Evolutionary conservation across 805 yeast species (phyloP), one percentile per base, ranked within the genome.

Genomic region (Starmerella powellii): DNA sequence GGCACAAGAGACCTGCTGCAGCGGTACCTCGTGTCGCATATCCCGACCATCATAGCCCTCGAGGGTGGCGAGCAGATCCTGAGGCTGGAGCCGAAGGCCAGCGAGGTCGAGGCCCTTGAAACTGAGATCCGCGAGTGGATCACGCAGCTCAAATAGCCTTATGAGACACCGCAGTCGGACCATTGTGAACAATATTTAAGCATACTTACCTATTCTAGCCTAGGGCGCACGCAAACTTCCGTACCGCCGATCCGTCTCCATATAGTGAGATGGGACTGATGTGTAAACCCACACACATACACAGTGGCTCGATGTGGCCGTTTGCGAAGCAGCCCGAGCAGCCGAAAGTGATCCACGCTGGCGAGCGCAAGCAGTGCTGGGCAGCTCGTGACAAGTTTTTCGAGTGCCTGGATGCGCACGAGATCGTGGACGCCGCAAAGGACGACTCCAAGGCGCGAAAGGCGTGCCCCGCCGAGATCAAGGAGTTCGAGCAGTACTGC

Each of bases 311-410:
- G 19, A 75, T 75, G 81, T 78, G 78, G 20, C 57, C 75, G 21
- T 75, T 74, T 67, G 24, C 61, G 57, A 16, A 42, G 44, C 17
- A 26, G 33, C 5, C 17, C 6, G 63, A 63, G 28, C 58, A 58
- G 40, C 80, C 80, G 28, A 67, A 41, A 28, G 56, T 54, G 27
- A 52, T 54, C 31, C 54, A 51, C 40, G 45, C 58, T 4, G 36
- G 42, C 21, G 74, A 77, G 51, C 73, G 97, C 50, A 71, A 74
- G 56, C 65, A 68, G 46, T 88, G 98, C 65, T 91, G 97, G 97
- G 88, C 78, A 38, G 68, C 88, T 6, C 72, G 98, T 46, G 98
- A 88, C 56, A 53, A 54, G 31, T 86, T 72, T 57, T 84, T 84
- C 54, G 69, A 63, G 8, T 88, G 98, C 59, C 67, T 88, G 37